Conservation (phyloP, 257 asterid genomes). For the Penstemon eatonii region DNA sequence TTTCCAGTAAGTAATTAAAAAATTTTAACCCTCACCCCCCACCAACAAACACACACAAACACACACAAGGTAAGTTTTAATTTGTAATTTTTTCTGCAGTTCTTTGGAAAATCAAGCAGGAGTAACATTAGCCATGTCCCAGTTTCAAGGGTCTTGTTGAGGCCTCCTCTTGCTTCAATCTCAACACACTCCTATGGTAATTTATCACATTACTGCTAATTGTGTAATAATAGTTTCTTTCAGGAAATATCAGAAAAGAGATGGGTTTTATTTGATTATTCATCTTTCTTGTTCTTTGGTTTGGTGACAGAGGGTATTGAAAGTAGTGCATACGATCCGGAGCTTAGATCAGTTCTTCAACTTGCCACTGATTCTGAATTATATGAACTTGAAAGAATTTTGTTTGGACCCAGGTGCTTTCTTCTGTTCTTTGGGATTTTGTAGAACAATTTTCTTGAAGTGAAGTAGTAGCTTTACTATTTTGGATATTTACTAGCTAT, state of each 20-base stretch:
- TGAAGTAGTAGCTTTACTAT: not conserved
- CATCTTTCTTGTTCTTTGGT: constrained; percentile 1
- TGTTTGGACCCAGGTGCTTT: constrained; percentile 84
- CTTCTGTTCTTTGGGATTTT: not conserved
- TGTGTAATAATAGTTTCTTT: not conserved
- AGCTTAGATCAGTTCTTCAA: constrained; percentile 78
- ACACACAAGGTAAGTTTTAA: not conserved
- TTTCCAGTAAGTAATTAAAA: constrained; percentile 32
- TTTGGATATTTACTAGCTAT: constrained; percentile 14
- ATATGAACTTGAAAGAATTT: constrained; percentile 70
- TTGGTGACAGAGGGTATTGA: constrained; percentile 41
- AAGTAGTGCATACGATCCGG: constrained; percentile 54
- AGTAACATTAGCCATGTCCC: constrained; percentile 19
- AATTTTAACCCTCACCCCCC: not conserved
- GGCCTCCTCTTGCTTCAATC: constrained; percentile 45
- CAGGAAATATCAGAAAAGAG: not conserved
- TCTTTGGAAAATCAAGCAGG: constrained; percentile 22
- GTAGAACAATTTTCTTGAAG: not conserved
- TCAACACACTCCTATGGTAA: constrained; percentile 46
- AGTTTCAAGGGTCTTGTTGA: constrained; percentile 35
- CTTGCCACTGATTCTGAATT: constrained; percentile 88
- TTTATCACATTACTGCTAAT: constrained; percentile 19
- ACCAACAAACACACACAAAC: not conserved
- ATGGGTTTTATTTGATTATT: constrained; percentile 5
- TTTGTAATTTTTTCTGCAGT: constrained; percentile 28